Conservation (phyloP, 768 basidiomycete genomes). For the Trametes elegans region DNA sequence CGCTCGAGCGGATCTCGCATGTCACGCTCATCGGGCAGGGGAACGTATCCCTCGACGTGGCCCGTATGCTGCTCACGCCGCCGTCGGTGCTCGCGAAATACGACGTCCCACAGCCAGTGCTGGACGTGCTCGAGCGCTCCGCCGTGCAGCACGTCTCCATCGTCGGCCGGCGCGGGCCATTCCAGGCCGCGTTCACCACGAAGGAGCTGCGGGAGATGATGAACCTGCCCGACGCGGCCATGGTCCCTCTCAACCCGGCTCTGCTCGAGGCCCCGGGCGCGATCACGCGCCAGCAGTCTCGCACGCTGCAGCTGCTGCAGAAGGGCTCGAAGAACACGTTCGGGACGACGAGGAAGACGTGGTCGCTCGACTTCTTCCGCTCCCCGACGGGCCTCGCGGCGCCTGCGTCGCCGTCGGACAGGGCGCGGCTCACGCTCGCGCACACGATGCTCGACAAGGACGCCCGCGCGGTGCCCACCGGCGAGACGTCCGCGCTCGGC, state of each 20-base stretch:
- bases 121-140: constrained; percentile 63
- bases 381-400: constrained; percentile 53
- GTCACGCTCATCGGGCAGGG: constrained; percentile 91
- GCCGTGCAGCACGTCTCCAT: constrained; percentile 76
- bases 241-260: constrained; percentile 56
- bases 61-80: constrained; percentile 81
- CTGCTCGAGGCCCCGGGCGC: constrained; percentile 37
- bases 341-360: constrained; percentile 59
- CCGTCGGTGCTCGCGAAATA: constrained; percentile 60
- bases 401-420: constrained; percentile 28
- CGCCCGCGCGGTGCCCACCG: constrained; percentile 54
- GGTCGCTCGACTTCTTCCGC: constrained; percentile 82
- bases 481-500: constrained; percentile 44
- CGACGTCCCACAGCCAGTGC: constrained; percentile 75
- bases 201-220: constrained; percentile 91
- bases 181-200: constrained; percentile 86
- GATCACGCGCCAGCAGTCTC: constrained; percentile 62
- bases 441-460: constrained; percentile 58
- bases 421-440: constrained; percentile 47
- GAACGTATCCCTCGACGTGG: constrained; percentile 91
- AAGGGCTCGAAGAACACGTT: constrained; percentile 55
- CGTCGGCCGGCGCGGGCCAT: constrained; percentile 81
- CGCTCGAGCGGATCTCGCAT: constrained; percentile 63
- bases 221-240: constrained; percentile 56
- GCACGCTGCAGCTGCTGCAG: constrained; percentile 61